These are phyloP conservation scores for Barnettozyma salicaria DNA, from an alignment of 805 yeast genomes.

Conservation along the genomic window DNA sequence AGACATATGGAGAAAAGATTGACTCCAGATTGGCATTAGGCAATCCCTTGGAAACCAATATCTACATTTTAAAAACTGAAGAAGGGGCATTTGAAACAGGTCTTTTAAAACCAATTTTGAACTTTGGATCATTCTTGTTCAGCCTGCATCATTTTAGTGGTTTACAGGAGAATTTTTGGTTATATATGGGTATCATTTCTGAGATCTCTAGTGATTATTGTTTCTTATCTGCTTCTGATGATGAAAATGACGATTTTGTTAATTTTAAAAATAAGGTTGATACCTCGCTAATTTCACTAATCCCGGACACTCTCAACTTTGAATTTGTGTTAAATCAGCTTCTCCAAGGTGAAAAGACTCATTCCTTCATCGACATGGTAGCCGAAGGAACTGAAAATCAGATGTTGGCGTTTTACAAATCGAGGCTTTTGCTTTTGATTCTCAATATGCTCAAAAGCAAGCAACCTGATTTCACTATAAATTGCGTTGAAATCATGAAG, in stretches of 20 bases:
- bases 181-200: conserved; percentile 29
- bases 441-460: conserved; percentile 29
- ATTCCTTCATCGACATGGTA: conserved; percentile 5
- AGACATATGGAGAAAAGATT: conserved; percentile 27
- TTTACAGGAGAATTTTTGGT: conserved; percentile 8
- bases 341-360: neutral
- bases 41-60: conserved; percentile 40
- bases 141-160: conserved; percentile 15
- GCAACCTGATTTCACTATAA: conserved; percentile 1
- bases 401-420: conserved; percentile 28
- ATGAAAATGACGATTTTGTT: neutral
- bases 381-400: neutral
- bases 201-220: conserved; percentile 36
- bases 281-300: neutral
- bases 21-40: conserved; percentile 39
- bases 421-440: conserved; percentile 30
- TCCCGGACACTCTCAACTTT: neutral
- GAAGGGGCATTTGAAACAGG: conserved; percentile 14
- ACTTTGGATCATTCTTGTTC: conserved; percentile 26
- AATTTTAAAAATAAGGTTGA: neutral
- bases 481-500: neutral
- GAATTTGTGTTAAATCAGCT: neutral
- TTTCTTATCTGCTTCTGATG: conserved; percentile 23
- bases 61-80: conserved; percentile 25
- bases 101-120: conserved; percentile 17